Evolutionary conservation across 2,329 filamentous ascomycete genomes (phyloP).

Genomic region (Pestalotiopsis sp.): DNA sequence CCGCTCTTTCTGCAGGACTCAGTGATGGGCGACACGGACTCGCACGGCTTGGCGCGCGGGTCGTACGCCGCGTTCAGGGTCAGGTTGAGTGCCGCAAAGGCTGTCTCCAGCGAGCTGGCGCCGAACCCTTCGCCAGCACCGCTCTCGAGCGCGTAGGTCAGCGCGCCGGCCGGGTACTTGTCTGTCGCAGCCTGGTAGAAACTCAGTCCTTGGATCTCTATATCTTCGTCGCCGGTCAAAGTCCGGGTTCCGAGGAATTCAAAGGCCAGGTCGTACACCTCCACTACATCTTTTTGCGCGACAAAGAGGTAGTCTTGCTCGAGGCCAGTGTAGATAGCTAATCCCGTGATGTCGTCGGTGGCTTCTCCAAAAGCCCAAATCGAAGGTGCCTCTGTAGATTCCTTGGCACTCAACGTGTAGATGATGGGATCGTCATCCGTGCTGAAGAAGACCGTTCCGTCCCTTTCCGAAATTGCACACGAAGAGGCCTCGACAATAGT

Average conservation of each 20-base stretch:
- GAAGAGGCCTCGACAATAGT: constrained; percentile 43
- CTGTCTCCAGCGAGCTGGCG: constrained; percentile 37
- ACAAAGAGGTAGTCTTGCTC: constrained; percentile 43
- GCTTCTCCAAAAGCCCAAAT: constrained; percentile 39
- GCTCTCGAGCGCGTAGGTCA: constrained; percentile 44
- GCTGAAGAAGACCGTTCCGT: constrained; percentile 41
- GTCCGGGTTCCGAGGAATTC: constrained; percentile 37
- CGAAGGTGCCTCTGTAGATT: constrained; percentile 39
- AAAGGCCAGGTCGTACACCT: constrained; percentile 40
- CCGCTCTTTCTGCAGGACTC: constrained; percentile 39
- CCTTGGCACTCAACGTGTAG: constrained; percentile 40
- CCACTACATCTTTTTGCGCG: constrained; percentile 38
- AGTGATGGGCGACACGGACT: constrained; percentile 32
- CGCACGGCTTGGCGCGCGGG: constrained; percentile 31
- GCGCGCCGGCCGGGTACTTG: constrained; percentile 38
- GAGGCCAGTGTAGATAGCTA: constrained; percentile 42
- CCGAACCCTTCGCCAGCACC: constrained; percentile 42
- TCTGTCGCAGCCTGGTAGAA: constrained; percentile 40
- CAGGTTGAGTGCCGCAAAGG: constrained; percentile 36
- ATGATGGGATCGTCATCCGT: constrained; percentile 38
- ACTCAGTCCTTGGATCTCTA: constrained; percentile 44
- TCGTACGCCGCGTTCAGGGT: constrained; percentile 40
- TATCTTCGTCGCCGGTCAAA: constrained; percentile 40
- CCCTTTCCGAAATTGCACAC: constrained; percentile 41
- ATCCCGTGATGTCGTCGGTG: constrained; percentile 40